Evolutionary conservation across 108 stramenopile genomes (phyloP).

Genomic region (Cyclotella choctawhatcheeana): DNA sequence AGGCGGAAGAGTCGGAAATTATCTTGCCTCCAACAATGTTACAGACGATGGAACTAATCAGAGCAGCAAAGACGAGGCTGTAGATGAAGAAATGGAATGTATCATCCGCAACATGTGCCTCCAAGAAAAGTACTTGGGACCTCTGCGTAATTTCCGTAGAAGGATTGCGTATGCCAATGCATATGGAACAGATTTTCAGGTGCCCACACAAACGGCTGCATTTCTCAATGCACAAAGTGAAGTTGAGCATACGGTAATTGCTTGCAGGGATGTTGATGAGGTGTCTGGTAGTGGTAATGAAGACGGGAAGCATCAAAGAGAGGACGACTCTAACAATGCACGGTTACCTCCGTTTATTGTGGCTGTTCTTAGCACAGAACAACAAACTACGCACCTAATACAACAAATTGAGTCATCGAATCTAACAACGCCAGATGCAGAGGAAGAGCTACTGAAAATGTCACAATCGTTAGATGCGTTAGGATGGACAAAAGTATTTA

Average conservation of each 20-base stretch:
- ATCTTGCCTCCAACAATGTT: not conserved
- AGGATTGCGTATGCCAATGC: slow-evolving; percentile 89
- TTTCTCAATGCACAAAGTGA: slow-evolving; percentile 69
- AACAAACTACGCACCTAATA: slow-evolving; percentile 8
- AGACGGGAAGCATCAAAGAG: not conserved
- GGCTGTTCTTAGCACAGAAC: slow-evolving; percentile 38
- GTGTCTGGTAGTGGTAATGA: too few relatives aligned
- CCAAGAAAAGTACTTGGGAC: slow-evolving; percentile 54
- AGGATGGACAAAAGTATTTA: slow-evolving; percentile 90
- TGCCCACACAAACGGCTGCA: slow-evolving; percentile 81
- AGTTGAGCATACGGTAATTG: slow-evolving; percentile 58
- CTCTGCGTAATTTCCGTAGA: slow-evolving; percentile 69
- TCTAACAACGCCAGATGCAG: slow-evolving; percentile 1
- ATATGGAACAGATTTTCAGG: slow-evolving; percentile 90
- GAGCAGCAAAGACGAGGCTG: slow-evolving; percentile 2
- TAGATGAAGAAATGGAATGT: slow-evolving; percentile 35
- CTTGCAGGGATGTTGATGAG: slow-evolving; percentile 19
- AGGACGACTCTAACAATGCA: not conserved
- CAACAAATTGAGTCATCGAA: not conserved
- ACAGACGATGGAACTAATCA: not conserved
- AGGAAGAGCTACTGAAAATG: slow-evolving; percentile 62
- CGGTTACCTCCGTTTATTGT: slow-evolving; percentile 47
- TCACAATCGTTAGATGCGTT: slow-evolving; percentile 72
- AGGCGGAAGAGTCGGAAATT: not conserved
- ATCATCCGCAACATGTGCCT: slow-evolving; percentile 55